These are phyloP conservation scores for Euphrasia confusa DNA, from an alignment of 257 asterid species.

Conservation along the genomic window DNA sequence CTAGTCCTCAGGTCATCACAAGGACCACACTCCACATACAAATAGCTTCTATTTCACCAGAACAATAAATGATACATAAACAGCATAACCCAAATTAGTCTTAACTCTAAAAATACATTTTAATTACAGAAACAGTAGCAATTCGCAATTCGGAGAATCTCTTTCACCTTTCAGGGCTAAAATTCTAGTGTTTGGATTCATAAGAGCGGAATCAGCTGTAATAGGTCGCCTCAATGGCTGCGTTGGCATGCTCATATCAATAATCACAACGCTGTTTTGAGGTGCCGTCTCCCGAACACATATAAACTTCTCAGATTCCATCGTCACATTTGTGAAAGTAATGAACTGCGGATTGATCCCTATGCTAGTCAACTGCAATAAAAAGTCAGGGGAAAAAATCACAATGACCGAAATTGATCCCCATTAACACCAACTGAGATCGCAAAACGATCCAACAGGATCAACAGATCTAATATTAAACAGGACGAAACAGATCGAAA, in stretches of 20 bases:
- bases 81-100: not conserved
- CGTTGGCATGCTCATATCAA: slow-evolving; percentile 93
- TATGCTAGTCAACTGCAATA: slow-evolving; percentile 80
- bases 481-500: slow-evolving; percentile 10
- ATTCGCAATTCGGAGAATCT: slow-evolving; percentile 1
- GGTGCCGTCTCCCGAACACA: slow-evolving; percentile 98
- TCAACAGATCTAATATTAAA: slow-evolving; percentile 29
- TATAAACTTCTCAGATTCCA: slow-evolving; percentile 98
- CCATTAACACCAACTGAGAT: slow-evolving; percentile 21
- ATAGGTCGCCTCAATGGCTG: slow-evolving; percentile 98
- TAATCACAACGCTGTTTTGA: slow-evolving; percentile 89
- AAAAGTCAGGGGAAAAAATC: slow-evolving; percentile 23
- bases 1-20: slow-evolving; percentile 18
- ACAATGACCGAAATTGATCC: slow-evolving; percentile 33
- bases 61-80: no score
- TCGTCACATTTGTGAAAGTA: slow-evolving; percentile 93
- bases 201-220: slow-evolving; percentile 97
- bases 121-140: slow-evolving; percentile 3
- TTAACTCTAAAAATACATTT: not conserved
- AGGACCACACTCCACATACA: not conserved
- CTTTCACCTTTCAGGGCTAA: slow-evolving; percentile 76
- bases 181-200: slow-evolving; percentile 91
- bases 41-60: not conserved
- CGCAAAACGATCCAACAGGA: slow-evolving; percentile 21
- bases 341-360: slow-evolving; percentile 95